phyloP scores from a whole-genome alignment of 805 yeast genomes.

The Vanderwaltozyma yarrowii region DNA sequence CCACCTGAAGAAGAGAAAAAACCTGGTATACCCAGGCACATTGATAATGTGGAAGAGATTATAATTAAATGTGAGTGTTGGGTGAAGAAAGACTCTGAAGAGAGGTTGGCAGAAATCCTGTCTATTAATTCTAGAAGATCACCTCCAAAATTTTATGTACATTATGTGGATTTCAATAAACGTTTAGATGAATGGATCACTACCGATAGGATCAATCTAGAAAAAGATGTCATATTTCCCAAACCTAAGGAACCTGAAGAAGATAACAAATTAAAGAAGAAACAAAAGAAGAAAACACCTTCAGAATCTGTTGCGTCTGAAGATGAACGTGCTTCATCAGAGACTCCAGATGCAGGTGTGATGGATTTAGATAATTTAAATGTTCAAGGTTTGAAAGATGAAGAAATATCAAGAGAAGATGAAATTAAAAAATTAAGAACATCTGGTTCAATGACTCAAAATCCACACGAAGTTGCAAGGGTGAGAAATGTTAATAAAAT shows the following conservation, averaged over 20 bases:
- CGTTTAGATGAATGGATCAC: conserved; percentile 94
- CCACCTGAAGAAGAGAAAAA: conserved; percentile 2
- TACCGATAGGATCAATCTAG: conserved; percentile 58
- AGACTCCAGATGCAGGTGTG: conserved; percentile 41
- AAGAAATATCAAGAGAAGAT: conserved; percentile 74
- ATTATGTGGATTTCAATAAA: conserved; percentile 88
- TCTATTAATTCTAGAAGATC: conserved; percentile 69
- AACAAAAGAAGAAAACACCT: conserved; percentile 29
- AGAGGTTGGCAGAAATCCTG: conserved; percentile 74
- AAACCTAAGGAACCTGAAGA: conserved; percentile 43
- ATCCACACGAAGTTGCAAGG: conserved; percentile 73
- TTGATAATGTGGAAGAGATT: conserved; percentile 38
- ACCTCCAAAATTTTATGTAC: conserved; percentile 77
- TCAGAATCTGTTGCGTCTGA: conserved; percentile 1
- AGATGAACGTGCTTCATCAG: conserved; percentile 10
- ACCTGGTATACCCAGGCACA: conserved; percentile 18
- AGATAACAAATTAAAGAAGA: conserved; percentile 27
- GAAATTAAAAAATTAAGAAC: conserved; percentile 88
- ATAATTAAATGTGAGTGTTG: conserved; percentile 72
- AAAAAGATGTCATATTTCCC: conserved; percentile 63
- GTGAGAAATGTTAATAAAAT: conserved; percentile 75
- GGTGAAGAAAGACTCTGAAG: conserved; percentile 72
- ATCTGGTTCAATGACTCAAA: conserved; percentile 96
- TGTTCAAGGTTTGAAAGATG: conserved; percentile 69
- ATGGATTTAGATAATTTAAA: conserved; percentile 78